These are phyloP conservation scores for Ophiostoma ulmi DNA, from an alignment of 2,329 filamentous ascomycete genomes.

Conservation along the genomic window DNA sequence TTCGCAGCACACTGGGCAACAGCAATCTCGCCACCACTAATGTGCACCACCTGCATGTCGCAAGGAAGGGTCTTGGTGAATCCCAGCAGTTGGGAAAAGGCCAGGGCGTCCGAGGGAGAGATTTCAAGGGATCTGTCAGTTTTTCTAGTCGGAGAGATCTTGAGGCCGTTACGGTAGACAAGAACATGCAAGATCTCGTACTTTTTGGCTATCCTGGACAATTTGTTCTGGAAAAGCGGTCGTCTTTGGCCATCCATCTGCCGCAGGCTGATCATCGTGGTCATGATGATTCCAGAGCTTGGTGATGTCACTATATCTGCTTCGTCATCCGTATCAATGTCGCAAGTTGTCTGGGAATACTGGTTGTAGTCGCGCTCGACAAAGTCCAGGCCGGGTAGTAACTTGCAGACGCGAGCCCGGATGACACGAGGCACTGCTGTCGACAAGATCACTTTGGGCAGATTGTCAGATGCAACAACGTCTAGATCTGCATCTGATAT, in stretches of 20 bases:
- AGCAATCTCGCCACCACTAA: constrained; percentile 47
- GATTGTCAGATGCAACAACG: not conserved
- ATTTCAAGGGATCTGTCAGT: constrained; percentile 35
- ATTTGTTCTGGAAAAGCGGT: constrained; percentile 11
- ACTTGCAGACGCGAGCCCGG: constrained; percentile 25
- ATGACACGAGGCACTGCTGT: constrained; percentile 26
- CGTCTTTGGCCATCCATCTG: constrained; percentile 41
- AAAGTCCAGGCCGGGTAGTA: constrained; percentile 30
- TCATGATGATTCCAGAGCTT: constrained; percentile 61
- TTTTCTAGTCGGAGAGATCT: constrained; percentile 29
- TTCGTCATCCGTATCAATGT: constrained; percentile 23
- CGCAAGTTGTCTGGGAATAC: not conserved
- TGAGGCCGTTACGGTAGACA: constrained; percentile 49
- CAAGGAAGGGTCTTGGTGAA: constrained; percentile 43
- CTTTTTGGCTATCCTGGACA: constrained; percentile 42
- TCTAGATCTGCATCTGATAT: not conserved
- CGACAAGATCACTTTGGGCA: constrained; percentile 31
- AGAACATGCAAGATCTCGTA: constrained; percentile 67
- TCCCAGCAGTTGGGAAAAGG: constrained; percentile 46
- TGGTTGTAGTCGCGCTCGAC: constrained; percentile 32
- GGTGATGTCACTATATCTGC: constrained; percentile 71
- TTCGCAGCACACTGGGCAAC: constrained; percentile 52
- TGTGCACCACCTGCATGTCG: constrained; percentile 41
- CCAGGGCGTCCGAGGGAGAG: constrained; percentile 39
- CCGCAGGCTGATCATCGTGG: constrained; percentile 65